These are phyloP conservation scores for Fereydounia khargensis DNA, from an alignment of 1,284 basidiomycete species.

Conservation along the genomic window DNA sequence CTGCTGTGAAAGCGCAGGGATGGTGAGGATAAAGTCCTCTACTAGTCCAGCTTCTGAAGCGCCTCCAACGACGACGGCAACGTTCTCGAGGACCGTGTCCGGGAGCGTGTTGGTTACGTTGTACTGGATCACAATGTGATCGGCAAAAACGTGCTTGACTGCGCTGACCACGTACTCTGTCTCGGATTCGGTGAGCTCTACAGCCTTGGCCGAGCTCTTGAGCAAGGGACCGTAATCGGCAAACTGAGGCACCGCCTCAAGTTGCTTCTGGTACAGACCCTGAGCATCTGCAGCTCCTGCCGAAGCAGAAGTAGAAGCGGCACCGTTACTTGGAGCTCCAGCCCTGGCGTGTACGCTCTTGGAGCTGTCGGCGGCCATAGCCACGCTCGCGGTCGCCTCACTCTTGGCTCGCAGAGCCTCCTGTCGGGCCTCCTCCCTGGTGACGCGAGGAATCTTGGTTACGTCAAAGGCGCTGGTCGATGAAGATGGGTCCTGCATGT, in stretches of 20 bases:
- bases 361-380: conserved; percentile 48
- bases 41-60: conserved; percentile 72
- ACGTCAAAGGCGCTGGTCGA: conserved; percentile 44
- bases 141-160: conserved; percentile 95
- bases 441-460: conserved; percentile 41
- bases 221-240: conserved; percentile 80
- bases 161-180: conserved; percentile 97
- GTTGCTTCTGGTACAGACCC: conserved; percentile 76
- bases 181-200: conserved; percentile 89
- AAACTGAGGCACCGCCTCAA: conserved; percentile 82
- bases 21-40: conserved; percentile 93
- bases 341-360: conserved; percentile 21
- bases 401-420: conserved; percentile 49
- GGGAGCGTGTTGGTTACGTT: conserved; percentile 97
- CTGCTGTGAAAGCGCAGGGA: conserved; percentile 65
- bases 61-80: conserved; percentile 79
- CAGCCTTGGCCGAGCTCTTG: conserved; percentile 77
- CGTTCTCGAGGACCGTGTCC: conserved; percentile 93
- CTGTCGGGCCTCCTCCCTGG: conserved; percentile 43
- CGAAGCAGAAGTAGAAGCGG: conserved; percentile 22
- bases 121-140: conserved; percentile 86
- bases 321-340: conserved; percentile 22
- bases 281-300: conserved; percentile 13
- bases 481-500: conserved; percentile 40
- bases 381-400: conserved; percentile 47